Conservation (phyloP, 306 rosid genomes). For the Trifolium dubium region DNA sequence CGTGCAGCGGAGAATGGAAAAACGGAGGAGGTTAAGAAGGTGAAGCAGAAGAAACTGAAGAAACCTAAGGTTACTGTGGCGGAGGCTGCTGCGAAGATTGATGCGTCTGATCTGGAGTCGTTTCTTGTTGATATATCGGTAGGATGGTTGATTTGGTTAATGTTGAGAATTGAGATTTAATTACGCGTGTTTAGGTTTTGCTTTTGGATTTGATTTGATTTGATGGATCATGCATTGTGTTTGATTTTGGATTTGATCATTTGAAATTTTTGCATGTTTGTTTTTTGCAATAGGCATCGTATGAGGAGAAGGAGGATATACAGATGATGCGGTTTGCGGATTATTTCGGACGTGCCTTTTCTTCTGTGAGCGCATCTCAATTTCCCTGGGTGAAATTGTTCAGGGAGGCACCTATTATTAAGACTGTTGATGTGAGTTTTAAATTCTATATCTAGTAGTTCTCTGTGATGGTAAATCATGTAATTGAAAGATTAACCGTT, state of each 20-base stretch:
- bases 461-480: conserved; percentile 1
- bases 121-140: conserved; percentile 73
- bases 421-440: conserved; percentile 85
- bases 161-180: conserved; percentile 30
- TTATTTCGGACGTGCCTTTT: conserved; percentile 82
- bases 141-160: conserved; percentile 42
- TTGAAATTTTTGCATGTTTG: conserved; percentile 22
- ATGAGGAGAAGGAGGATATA: conserved; percentile 66
- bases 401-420: conserved; percentile 77
- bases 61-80: conserved; percentile 87
- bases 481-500: conserved; percentile 7
- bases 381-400: conserved; percentile 93
- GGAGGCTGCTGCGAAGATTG: conserved; percentile 89
- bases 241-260: neutral
- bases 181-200: conserved; percentile 39
- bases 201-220: conserved; percentile 49
- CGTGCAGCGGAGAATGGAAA: conserved; percentile 58
- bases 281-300: conserved; percentile 56
- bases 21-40: conserved; percentile 70
- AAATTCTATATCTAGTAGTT: neutral
- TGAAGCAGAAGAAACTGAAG: conserved; percentile 83
- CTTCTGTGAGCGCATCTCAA: conserved; percentile 77
- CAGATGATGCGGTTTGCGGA: conserved; percentile 90
- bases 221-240: neutral
- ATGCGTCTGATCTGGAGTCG: conserved; percentile 62